These are phyloP conservation scores for Phytophthora palmivora DNA, from an alignment of 352 stramenopile genomes.

Conservation along the genomic window DNA sequence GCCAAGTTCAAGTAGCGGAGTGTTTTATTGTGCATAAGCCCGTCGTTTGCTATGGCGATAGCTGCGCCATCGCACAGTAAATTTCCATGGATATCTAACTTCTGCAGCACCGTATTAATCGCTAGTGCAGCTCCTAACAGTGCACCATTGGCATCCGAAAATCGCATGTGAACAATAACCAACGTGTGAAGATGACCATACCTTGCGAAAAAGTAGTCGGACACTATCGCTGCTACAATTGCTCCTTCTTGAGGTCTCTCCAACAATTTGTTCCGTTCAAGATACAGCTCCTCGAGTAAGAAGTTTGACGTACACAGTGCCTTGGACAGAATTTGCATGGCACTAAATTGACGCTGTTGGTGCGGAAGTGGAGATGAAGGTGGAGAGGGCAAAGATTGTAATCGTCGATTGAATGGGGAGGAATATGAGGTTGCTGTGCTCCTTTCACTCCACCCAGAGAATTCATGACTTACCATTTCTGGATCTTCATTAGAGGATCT, in stretches of 20 bases:
- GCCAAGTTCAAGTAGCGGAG: conserved; percentile 66
- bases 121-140: conserved; percentile 52
- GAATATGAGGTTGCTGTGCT: not conserved
- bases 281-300: conserved; percentile 64
- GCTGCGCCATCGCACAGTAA: conserved; percentile 50
- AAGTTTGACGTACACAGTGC: conserved; percentile 63
- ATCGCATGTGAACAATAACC: conserved; percentile 45
- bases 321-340: conserved; percentile 46
- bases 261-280: conserved; percentile 61
- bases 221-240: conserved; percentile 49
- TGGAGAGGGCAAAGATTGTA: conserved; percentile 12
- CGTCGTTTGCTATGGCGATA: conserved; percentile 43
- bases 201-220: conserved; percentile 80
- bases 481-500: conserved; percentile 6
- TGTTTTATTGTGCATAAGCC: conserved; percentile 48
- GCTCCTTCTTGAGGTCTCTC: conserved; percentile 31
- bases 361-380: conserved; percentile 19
- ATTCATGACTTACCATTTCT: conserved; percentile 2
- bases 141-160: conserved; percentile 48
- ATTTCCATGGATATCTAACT: conserved; percentile 72
- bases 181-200: conserved; percentile 67
- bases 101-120: conserved; percentile 64
- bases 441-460: not conserved
- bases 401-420: not conserved
- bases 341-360: conserved; percentile 20